Evolutionary conservation across 176 grass and related monocot species (phyloP), one percentile per base, ranked within the genome.

Genomic region (Lolium multiflorum): DNA sequence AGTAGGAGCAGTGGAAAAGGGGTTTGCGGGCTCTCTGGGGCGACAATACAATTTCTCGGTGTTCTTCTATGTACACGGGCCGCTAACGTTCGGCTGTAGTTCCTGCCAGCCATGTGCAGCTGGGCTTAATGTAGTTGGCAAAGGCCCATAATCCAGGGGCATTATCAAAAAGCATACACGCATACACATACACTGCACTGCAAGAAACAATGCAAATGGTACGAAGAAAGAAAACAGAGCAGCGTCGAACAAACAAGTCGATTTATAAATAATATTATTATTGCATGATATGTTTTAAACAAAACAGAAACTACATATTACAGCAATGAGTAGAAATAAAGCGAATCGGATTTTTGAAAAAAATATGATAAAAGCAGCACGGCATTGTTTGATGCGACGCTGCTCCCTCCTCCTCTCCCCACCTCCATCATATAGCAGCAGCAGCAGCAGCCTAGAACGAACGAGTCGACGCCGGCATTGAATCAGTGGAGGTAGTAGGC

Each of bases 401-500:
- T 12, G 18, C 67, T 5, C 66, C 31, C 64, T 68, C 31, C 64
- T 68, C 64, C 64, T 35, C 38, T 39, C 35, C 35, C 65, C 8
- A 20, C 65, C 16, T 18, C 52, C 52, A 69, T 71, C 41, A 24
- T 39, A 72, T 39, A 72, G 41, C 69, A 72, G 20, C 51, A 54
- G 20, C 51, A 54, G 15, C 16, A 56, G 11, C 37, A 15, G 41
- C 66, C 66, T 70, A 73, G 70, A 72, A 14, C 51, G 70, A 72
- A 46, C 18, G 68, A 12, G 21, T 43, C 9, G 11, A 47, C 69
- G 69, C 5, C 41, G 41, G 41, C 69, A 6, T 73, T 79, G 5
- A 0, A 65, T 85, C 14, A 90, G 64, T 87, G 84, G 56, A 90
- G 89, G 80, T 87, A 90, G 54, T 87, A 90, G 2, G 74, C 84